These are phyloP conservation scores for Plasmodium knowlesi DNA, from an alignment of 169 alveolate genomes.

Conservation along the genomic window DNA sequence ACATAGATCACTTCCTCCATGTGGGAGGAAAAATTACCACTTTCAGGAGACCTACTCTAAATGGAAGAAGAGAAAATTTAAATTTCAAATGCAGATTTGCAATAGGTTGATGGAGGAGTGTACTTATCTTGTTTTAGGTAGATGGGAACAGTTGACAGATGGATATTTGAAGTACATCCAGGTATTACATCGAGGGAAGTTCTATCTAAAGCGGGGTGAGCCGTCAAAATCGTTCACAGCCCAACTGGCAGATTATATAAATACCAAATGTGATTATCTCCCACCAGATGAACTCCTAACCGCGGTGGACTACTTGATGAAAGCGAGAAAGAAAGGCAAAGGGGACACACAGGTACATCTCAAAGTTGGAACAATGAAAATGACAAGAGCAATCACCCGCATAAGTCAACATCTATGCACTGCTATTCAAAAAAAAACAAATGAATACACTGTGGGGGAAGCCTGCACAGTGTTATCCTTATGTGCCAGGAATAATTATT, in stretches of 20 bases:
- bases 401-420: neutral
- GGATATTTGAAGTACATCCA: neutral
- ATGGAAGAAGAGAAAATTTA: neutral
- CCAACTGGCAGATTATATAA: neutral
- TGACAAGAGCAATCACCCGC: neutral
- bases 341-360: neutral
- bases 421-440: neutral
- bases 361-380: neutral
- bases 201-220: neutral
- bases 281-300: slow-evolving; percentile 10
- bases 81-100: neutral
- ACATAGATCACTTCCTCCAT: neutral
- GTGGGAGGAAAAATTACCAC: neutral
- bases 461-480: neutral
- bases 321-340: neutral
- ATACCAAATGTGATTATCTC: neutral
- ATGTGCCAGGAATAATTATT: neutral
- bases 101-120: neutral
- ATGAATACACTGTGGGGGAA: neutral
- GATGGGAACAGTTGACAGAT: neutral
- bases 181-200: neutral
- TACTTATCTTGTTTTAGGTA: neutral
- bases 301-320: neutral
- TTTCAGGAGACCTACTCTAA: neutral
- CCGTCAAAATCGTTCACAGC: neutral